Percentiles rank a stretch among this genome's conserved stretches.
Conservation (phyloP, 2,329 filamentous ascomycete genomes). For the Beauveria asiatica region DNA sequence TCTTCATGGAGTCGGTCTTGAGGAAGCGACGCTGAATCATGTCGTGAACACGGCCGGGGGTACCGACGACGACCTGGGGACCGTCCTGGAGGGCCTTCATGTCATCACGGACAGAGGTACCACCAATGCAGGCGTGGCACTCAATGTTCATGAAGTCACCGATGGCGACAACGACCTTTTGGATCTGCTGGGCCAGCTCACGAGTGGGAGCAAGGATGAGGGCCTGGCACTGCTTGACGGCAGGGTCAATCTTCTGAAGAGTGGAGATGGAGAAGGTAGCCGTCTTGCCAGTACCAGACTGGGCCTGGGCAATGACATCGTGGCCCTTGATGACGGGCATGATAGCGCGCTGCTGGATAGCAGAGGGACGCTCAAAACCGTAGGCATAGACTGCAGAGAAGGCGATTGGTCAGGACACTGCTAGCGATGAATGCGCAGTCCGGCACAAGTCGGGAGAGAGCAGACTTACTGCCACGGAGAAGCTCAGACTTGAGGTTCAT, state of each 20-base stretch:
- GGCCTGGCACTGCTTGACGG: conserved; percentile 93
- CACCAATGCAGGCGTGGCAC: conserved; percentile 98
- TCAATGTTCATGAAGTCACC: conserved; percentile 99
- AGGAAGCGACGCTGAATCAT: conserved; percentile 99
- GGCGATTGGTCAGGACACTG: conserved; percentile 17
- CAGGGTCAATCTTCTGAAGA: conserved; percentile 96
- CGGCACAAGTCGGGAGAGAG: conserved; percentile 11
- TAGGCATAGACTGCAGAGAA: conserved; percentile 74
- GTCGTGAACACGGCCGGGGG: conserved; percentile 95
- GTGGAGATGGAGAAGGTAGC: conserved; percentile 99
- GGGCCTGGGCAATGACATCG: conserved; percentile 99
- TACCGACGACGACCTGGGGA: conserved; percentile 95
- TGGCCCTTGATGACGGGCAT: conserved; percentile 99
- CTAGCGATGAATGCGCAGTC: background rate
- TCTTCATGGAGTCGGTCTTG: conserved; percentile 98
- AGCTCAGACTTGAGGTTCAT: conserved; percentile 97
- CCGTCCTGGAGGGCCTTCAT: conserved; percentile 97
- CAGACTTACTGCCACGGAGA: conserved; percentile 69
- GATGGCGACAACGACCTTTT: conserved; percentile 97
- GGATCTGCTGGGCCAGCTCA: conserved; percentile 98
- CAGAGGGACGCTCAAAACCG: conserved; percentile 99
- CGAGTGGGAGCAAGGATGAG: conserved; percentile 96
- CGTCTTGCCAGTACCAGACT: conserved; percentile 99
- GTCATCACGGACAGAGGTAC: conserved; percentile 95
- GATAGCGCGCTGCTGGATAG: conserved; percentile 99